A percentile compares a stretch with the other conserved stretches of the same genome.
phyloP scores from a whole-genome alignment of 768 basidiomycete species.

The Pholiota conissans region DNA sequence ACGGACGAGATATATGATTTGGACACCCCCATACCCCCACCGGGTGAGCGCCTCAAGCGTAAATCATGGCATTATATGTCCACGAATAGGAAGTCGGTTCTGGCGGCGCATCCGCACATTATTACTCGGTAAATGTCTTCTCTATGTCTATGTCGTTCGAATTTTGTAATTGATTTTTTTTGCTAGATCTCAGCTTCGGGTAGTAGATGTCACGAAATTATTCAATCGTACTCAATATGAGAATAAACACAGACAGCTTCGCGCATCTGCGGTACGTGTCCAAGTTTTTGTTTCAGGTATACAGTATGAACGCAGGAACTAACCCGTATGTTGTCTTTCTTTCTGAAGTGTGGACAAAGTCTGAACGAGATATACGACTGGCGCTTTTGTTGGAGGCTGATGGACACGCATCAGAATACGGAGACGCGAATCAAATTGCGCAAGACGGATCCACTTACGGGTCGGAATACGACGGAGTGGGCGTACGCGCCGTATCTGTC shows the following conservation, averaged over 20 bases:
- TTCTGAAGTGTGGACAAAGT: conserved; percentile 6
- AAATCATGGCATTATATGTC: background rate
- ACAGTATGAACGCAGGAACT: no score
- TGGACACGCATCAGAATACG: conserved; percentile 25
- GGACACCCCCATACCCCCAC: background rate
- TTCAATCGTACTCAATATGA: conserved; percentile 31
- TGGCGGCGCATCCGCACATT: conserved; percentile 33
- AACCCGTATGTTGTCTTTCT: background rate
- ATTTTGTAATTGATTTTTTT: background rate
- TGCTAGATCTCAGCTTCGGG: conserved; percentile 32
- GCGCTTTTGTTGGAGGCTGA: conserved; percentile 27
- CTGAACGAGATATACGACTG: conserved; percentile 11
- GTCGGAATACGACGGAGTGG: conserved; percentile 28
- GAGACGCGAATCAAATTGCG: conserved; percentile 29
- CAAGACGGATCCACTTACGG: conserved; percentile 14
- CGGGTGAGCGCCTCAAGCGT: background rate
- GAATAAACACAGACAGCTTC: conserved; percentile 23
- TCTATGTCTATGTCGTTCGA: background rate
- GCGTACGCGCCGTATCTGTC: conserved; percentile 32
- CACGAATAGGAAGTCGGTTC: conserved; percentile 16
- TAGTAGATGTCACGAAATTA: conserved; percentile 30
- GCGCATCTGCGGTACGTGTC: conserved; percentile 22
- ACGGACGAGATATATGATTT: conserved; percentile 8
- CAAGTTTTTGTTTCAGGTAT: background rate
- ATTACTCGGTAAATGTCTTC: conserved; percentile 33